phyloP scores from a whole-genome alignment of 2,329 filamentous ascomycete species.

The Sclerotinia borealis region DNA sequence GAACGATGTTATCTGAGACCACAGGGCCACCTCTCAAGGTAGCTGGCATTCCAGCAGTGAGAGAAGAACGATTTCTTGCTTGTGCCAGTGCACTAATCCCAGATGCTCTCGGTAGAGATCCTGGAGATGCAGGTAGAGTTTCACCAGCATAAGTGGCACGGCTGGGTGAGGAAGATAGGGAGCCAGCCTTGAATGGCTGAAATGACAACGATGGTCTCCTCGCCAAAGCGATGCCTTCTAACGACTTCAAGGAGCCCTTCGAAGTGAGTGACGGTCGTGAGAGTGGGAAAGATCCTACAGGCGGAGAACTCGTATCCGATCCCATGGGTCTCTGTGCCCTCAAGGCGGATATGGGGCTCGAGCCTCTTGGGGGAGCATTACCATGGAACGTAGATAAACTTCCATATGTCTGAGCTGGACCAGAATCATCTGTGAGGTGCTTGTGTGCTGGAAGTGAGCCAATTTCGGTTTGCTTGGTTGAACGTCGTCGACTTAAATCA shows the following conservation, averaged over 20 bases:
- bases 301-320: conserved; percentile 54
- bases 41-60: conserved; percentile 70
- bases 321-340: conserved; percentile 59
- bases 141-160: conserved; percentile 30
- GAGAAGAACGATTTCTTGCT: conserved; percentile 62
- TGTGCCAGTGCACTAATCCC: conserved; percentile 47
- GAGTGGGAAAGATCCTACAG: conserved; percentile 44
- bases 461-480: conserved; percentile 44
- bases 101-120: conserved; percentile 44
- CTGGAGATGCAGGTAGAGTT: conserved; percentile 46
- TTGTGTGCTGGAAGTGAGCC: conserved; percentile 69
- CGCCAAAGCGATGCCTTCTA: conserved; percentile 45
- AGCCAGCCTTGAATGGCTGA: conserved; percentile 93
- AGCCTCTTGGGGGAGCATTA: conserved; percentile 67
- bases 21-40: conserved; percentile 62
- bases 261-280: conserved; percentile 29
- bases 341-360: conserved; percentile 80
- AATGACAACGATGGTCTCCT: conserved; percentile 83
- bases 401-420: conserved; percentile 76
- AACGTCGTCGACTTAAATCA: conserved; percentile 34
- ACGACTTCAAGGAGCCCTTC: conserved; percentile 34
- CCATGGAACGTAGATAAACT: conserved; percentile 87
- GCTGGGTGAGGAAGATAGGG: conserved; percentile 82
- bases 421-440: conserved; percentile 42
- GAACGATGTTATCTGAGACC: conserved; percentile 53